Evolutionary conservation across 2,329 filamentous ascomycete species (phyloP).

Genomic region (Exophiala spinifera): DNA sequence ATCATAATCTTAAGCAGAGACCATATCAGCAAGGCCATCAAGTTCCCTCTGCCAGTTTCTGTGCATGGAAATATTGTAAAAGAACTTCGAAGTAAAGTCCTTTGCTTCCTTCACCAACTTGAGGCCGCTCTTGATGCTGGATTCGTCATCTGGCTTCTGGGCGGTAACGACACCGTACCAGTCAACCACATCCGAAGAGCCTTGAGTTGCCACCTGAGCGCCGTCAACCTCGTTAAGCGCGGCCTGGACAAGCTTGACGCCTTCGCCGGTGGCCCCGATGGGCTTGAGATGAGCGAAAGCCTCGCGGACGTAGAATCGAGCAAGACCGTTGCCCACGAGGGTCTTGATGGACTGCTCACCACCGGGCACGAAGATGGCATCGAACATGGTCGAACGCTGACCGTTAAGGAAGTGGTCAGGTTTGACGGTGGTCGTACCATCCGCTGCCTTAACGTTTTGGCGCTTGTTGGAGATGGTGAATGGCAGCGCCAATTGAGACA

Average conservation of each 20-base stretch:
- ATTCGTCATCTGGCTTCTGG: conserved; percentile 45
- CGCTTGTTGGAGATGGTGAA: conserved; percentile 70
- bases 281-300: conserved; percentile 79
- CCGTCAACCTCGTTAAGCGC: conserved; percentile 45
- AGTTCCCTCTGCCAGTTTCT: conserved; percentile 71
- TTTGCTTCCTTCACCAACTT: conserved; percentile 64
- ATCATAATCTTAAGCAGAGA: conserved; percentile 7
- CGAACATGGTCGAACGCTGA: conserved; percentile 73
- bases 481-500: conserved; percentile 61
- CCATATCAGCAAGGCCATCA: conserved; percentile 55
- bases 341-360: conserved; percentile 63
- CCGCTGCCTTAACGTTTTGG: conserved; percentile 52
- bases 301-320: conserved; percentile 73
- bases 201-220: conserved; percentile 47
- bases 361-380: conserved; percentile 73
- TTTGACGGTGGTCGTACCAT: conserved; percentile 48
- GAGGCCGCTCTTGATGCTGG: conserved; percentile 57
- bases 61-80: conserved; percentile 67
- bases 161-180: conserved; percentile 77
- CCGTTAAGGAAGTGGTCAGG: conserved; percentile 79
- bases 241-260: conserved; percentile 59
- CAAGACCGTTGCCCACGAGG: conserved; percentile 67
- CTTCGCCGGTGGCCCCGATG: conserved; percentile 73
- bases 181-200: conserved; percentile 53
- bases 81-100: conserved; percentile 69